Conservation (phyloP, 305 asterid genomes). For the Rubia balearica region DNA sequence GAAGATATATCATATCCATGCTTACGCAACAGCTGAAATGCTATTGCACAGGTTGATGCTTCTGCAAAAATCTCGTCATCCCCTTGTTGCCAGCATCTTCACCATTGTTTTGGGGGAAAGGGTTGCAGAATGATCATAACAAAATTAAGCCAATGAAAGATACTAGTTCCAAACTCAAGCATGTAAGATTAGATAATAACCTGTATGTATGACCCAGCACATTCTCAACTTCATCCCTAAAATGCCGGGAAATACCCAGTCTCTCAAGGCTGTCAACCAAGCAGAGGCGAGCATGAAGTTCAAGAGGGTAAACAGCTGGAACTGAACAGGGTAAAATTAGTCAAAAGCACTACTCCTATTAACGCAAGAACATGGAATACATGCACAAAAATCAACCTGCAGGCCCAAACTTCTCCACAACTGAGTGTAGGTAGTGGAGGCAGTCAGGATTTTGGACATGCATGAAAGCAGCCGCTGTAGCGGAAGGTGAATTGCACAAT, state of each 20-base stretch:
- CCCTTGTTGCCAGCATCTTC: slow-evolving; percentile 75
- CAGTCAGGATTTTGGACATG: slow-evolving; percentile 42
- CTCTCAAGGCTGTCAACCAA: slow-evolving; percentile 58
- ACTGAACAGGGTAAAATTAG: slow-evolving; percentile 33
- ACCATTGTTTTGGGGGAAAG: neutral
- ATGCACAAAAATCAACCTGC: slow-evolving; percentile 39
- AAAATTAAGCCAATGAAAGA: no score
- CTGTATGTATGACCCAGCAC: slow-evolving; percentile 68
- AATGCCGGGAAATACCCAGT: slow-evolving; percentile 63
- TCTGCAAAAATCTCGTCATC: slow-evolving; percentile 74
- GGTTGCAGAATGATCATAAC: no score
- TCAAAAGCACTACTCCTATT: neutral
- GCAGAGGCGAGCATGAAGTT: slow-evolving; percentile 44
- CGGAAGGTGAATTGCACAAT: slow-evolving; percentile 81
- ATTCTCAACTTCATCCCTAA: slow-evolving; percentile 43
- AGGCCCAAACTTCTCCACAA: slow-evolving; percentile 49
- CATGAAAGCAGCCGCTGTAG: slow-evolving; percentile 75
- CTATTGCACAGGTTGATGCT: slow-evolving; percentile 67
- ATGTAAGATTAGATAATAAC: slow-evolving; percentile 26
- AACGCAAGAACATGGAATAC: neutral
- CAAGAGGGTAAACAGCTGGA: slow-evolving; percentile 61
- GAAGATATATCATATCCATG: slow-evolving; percentile 65
- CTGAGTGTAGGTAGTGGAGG: slow-evolving; percentile 51
- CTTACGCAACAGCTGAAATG: slow-evolving; percentile 60
- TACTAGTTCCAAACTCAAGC: neutral